A percentile compares a stretch with the other conserved stretches of the same genome.
phyloP scores from a whole-genome alignment of 2,329 filamentous ascomycete species.

The Annulohypoxylon truncatum region DNA sequence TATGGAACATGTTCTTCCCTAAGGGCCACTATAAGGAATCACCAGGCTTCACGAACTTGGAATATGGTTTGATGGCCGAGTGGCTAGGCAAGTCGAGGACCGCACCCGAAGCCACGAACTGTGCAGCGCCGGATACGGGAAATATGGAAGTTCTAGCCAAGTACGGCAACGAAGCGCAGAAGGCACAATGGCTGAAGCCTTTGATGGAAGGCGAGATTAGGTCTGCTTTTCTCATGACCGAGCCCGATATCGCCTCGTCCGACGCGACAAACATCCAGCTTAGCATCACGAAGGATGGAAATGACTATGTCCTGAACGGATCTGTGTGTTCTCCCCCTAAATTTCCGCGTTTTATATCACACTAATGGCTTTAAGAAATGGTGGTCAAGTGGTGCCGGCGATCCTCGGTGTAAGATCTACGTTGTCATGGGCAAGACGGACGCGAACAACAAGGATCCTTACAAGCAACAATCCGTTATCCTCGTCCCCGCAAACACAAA shows the following conservation, averaged over 20 bases:
- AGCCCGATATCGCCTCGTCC: slow-evolving; percentile 86
- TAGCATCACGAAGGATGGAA: slow-evolving; percentile 82
- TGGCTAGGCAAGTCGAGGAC: slow-evolving; percentile 86
- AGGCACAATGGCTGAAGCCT: slow-evolving; percentile 83
- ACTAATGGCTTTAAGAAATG: slow-evolving; percentile 76
- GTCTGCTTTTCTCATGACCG: slow-evolving; percentile 94
- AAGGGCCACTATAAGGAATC: slow-evolving; percentile 96
- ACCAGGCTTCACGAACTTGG: slow-evolving; percentile 92
- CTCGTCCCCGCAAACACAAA: slow-evolving; percentile 84
- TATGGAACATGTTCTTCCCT: slow-evolving; percentile 99
- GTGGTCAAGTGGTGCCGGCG: slow-evolving; percentile 97
- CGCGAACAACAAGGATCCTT: slow-evolving; percentile 77
- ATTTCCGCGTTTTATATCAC: neutral
- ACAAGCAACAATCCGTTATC: slow-evolving; percentile 93
- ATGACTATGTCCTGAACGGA: slow-evolving; percentile 92
- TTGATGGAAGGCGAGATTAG: slow-evolving; percentile 87
- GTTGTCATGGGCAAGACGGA: slow-evolving; percentile 97
- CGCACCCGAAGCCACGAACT: slow-evolving; percentile 90
- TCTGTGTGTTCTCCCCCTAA: slow-evolving; percentile 63
- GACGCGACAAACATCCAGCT: slow-evolving; percentile 95
- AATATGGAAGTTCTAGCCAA: slow-evolving; percentile 97
- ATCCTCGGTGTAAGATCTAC: slow-evolving; percentile 91
- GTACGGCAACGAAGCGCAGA: slow-evolving; percentile 88
- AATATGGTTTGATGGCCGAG: slow-evolving; percentile 98
- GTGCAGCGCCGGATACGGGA: slow-evolving; percentile 89